These are phyloP conservation scores for Salisapilia sapeloensis DNA, from an alignment of 352 stramenopile species.

Conservation along the genomic window DNA sequence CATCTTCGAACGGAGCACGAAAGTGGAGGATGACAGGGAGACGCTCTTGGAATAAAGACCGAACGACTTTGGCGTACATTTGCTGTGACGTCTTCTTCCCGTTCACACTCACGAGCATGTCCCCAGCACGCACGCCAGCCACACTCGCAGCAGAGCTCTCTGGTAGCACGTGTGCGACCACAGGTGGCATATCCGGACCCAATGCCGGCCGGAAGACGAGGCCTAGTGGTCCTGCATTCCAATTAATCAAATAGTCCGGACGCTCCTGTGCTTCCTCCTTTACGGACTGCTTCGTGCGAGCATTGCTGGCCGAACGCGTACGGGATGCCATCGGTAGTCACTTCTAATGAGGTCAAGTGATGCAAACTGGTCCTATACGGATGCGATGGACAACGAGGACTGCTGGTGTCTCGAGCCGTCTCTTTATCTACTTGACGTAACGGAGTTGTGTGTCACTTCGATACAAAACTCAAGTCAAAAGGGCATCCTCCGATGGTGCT, in stretches of 20 bases:
- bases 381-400: no score
- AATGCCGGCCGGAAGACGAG: conserved; percentile 54
- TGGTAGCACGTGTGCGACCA: conserved; percentile 49
- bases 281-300: no score
- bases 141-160: conserved; percentile 58
- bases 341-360: no score
- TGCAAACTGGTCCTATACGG: no score
- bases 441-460: no score
- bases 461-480: no score
- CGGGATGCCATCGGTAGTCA: no score
- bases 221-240: conserved; percentile 60
- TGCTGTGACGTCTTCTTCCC: conserved; percentile 56
- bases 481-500: no score
- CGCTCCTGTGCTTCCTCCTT: no score
- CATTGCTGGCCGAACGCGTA: no score
- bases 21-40: conserved; percentile 65
- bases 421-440: no score
- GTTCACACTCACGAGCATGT: conserved; percentile 65
- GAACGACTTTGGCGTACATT: conserved; percentile 65
- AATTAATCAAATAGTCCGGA: conserved; percentile 79
- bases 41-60: conserved; percentile 58
- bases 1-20: conserved; percentile 20
- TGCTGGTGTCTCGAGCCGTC: no score
- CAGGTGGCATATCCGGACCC: conserved; percentile 56
- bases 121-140: conserved; percentile 36